Conservation (phyloP, 768 basidiomycete genomes). For the Boletus sp. region DNA sequence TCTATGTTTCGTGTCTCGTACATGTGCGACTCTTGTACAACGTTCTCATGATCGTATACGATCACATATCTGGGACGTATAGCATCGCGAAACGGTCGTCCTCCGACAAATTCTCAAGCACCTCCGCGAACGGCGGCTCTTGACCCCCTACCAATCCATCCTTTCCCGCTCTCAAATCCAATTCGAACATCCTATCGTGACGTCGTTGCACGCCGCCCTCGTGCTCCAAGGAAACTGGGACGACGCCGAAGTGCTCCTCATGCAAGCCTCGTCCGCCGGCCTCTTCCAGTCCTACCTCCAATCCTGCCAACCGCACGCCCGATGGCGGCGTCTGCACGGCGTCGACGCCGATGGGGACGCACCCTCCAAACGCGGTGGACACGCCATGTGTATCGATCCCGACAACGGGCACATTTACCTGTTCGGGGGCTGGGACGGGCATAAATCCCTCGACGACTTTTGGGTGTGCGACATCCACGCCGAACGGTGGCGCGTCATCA, state of each 20-base stretch:
- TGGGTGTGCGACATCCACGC: slow-evolving; percentile 67
- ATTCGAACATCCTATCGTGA: slow-evolving; percentile 69
- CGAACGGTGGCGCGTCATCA: slow-evolving; percentile 62
- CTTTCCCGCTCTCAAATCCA: slow-evolving; percentile 21
- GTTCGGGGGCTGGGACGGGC: slow-evolving; percentile 78
- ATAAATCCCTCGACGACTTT: slow-evolving; percentile 72
- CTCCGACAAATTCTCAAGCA: slow-evolving; percentile 56
- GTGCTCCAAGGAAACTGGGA: slow-evolving; percentile 69
- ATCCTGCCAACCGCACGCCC: slow-evolving; percentile 53
- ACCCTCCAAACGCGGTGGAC: slow-evolving; percentile 70
- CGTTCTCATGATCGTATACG: not conserved
- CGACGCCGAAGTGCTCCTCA: slow-evolving; percentile 53
- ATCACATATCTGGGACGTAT: not conserved
- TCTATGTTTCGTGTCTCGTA: not conserved
- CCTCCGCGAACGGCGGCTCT: slow-evolving; percentile 70
- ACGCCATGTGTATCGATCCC: slow-evolving; percentile 78
- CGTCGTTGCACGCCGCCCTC: slow-evolving; percentile 58
- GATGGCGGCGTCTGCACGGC: slow-evolving; percentile 60
- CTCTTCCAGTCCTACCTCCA: slow-evolving; percentile 63
- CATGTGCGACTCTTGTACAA: not conserved
- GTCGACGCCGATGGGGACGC: slow-evolving; percentile 62
- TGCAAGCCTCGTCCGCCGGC: slow-evolving; percentile 46
- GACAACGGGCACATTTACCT: slow-evolving; percentile 64
- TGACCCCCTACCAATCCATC: slow-evolving; percentile 51
- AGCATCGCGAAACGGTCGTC: slow-evolving; percentile 67